Conservation (phyloP, 108 stramenopile species). For the Phaeodactylum tricornutum region DNA sequence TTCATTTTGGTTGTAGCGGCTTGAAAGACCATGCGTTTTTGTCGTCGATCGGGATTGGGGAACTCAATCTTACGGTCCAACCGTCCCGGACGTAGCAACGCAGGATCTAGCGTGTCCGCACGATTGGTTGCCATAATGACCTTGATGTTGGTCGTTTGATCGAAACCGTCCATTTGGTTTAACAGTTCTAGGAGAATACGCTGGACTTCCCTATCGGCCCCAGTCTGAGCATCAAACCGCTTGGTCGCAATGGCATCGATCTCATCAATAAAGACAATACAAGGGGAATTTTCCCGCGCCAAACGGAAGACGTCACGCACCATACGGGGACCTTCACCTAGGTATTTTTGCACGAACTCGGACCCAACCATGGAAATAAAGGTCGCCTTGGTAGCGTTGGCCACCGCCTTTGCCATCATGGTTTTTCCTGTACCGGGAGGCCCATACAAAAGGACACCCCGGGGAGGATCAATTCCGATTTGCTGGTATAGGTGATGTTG, state of each 20-base stretch:
- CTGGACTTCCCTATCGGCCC: conserved; percentile 99
- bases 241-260: conserved; percentile 99
- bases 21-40: conserved; percentile 99
- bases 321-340: conserved; percentile 99
- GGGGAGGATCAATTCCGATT: conserved; percentile 99
- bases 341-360: conserved; percentile 99
- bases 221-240: conserved; percentile 98
- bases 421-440: conserved; percentile 93
- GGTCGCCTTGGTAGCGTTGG: conserved; percentile 95
- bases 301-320: conserved; percentile 99
- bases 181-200: conserved; percentile 96
- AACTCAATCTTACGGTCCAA: conserved; percentile 99
- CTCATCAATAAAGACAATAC: conserved; percentile 98
- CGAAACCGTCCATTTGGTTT: conserved; percentile 99
- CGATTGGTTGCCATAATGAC: conserved; percentile 99
- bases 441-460: conserved; percentile 95
- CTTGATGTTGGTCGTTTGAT: conserved; percentile 99
- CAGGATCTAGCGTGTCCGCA: conserved; percentile 98
- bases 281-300: conserved; percentile 95
- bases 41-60: conserved; percentile 95
- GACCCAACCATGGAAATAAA: conserved; percentile 98
- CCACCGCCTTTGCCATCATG: conserved; percentile 99
- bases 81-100: conserved; percentile 95
- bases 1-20: conserved; percentile 98
- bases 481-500: conserved; percentile 97